Evolutionary conservation across 169 alveolate genomes (phyloP).

Genomic region (Fabrea salina): DNA sequence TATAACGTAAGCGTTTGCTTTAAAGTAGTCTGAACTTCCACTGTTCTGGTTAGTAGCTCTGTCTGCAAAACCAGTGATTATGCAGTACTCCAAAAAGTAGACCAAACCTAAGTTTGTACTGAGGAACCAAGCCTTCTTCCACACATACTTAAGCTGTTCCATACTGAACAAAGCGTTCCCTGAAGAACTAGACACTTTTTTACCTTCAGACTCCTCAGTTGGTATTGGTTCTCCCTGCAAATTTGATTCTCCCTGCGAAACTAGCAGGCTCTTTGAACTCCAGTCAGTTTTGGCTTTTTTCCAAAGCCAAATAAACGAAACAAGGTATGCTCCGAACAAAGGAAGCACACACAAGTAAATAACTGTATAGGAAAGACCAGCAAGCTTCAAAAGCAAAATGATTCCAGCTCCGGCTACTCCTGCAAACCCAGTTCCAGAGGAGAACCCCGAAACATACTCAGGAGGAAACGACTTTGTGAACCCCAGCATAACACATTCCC

Average conservation of each 20-base stretch:
- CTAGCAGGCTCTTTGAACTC: background rate
- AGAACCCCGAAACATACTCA: conserved; percentile 44
- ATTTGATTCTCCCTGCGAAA: background rate
- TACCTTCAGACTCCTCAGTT: background rate
- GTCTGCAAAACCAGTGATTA: conserved; percentile 23
- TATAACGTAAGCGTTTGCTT: conserved; percentile 31
- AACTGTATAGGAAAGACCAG: background rate
- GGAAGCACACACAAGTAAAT: background rate
- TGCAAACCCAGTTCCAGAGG: conserved; percentile 50
- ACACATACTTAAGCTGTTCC: background rate
- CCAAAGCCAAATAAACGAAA: conserved; percentile 12
- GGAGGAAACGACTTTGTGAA: conserved; percentile 41
- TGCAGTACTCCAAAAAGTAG: conserved; percentile 27
- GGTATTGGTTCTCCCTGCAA: background rate
- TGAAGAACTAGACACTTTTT: background rate
- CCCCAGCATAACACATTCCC: conserved; percentile 50
- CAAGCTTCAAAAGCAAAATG: background rate
- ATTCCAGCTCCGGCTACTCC: conserved; percentile 46
- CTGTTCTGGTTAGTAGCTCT: background rate
- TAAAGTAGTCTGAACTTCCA: background rate
- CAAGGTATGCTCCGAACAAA: background rate
- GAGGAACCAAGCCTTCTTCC: background rate
- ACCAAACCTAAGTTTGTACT: background rate
- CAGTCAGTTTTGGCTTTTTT: background rate
- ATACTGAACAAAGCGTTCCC: background rate